Percentiles rank a stretch among this genome's conserved stretches.
Evolutionary conservation across 1,284 basidiomycete species (phyloP).

Genomic region (Kwoniella shivajii): DNA sequence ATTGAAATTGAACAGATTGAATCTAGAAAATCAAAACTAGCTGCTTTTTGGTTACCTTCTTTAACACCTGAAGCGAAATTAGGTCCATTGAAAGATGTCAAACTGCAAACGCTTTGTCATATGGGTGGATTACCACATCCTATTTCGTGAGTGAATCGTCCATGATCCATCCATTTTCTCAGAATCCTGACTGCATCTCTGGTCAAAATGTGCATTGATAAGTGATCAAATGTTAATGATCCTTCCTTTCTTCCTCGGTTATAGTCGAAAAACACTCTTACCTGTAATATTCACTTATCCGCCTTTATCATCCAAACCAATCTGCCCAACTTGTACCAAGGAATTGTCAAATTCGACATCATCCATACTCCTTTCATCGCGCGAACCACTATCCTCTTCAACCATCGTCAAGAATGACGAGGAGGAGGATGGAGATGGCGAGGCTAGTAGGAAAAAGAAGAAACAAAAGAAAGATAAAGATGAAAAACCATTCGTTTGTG

Average conservation of each 20-base stretch:
- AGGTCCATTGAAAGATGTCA: slow-evolving; percentile 71
- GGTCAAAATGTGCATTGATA: too few relatives aligned
- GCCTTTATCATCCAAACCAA: slow-evolving; percentile 58
- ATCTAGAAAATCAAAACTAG: slow-evolving; percentile 78
- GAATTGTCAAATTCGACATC: slow-evolving; percentile 74
- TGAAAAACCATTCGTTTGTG: slow-evolving; percentile 59
- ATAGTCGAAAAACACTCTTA: slow-evolving; percentile 71
- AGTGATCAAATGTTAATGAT: too few relatives aligned
- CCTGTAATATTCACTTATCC: slow-evolving; percentile 73
- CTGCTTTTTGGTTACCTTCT: slow-evolving; percentile 91
- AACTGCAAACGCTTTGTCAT: slow-evolving; percentile 81
- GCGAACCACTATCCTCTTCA: neutral
- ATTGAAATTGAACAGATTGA: slow-evolving; percentile 82
- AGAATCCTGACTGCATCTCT: too few relatives aligned
- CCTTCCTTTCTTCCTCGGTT: too few relatives aligned
- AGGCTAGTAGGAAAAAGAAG: slow-evolving; percentile 35
- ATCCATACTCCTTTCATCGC: slow-evolving; percentile 62
- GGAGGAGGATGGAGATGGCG: slow-evolving; percentile 12
- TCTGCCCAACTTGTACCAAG: slow-evolving; percentile 88
- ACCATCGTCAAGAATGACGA: neutral
- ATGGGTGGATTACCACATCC: slow-evolving; percentile 73
- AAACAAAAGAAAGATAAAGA: slow-evolving; percentile 45
- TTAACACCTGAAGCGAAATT: slow-evolving; percentile 73
- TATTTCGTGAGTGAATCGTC: slow-evolving; percentile 69
- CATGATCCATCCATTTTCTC: too few relatives aligned